A percentile compares a stretch with the other conserved stretches of the same genome.
Evolutionary conservation across 768 basidiomycete species (phyloP).

Genomic region (Lactarius quietus): DNA sequence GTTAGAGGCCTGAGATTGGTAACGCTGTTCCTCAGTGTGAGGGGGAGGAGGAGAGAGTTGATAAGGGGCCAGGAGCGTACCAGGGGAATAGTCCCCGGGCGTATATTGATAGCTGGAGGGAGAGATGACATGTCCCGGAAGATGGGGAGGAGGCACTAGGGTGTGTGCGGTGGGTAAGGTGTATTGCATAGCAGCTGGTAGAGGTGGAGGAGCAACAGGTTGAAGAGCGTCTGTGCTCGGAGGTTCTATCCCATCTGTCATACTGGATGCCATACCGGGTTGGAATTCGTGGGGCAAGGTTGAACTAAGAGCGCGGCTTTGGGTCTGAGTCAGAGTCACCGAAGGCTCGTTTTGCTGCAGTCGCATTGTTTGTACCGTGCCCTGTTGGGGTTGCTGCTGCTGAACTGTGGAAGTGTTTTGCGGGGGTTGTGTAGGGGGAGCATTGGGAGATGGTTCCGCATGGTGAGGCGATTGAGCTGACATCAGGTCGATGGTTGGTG

Average conservation of each 20-base stretch:
- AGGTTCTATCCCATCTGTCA: slow-evolving; percentile 71
- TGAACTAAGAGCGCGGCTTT: too few species aligned
- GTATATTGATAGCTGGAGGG: slow-evolving; percentile 36
- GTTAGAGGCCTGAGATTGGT: slow-evolving; percentile 23
- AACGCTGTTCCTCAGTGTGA: slow-evolving; percentile 16
- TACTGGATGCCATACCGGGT: too few species aligned
- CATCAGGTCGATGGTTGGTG: slow-evolving; percentile 31
- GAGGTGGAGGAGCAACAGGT: slow-evolving; percentile 43
- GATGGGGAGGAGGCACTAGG: slow-evolving; percentile 21
- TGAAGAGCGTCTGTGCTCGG: slow-evolving; percentile 35
- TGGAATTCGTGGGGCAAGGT: too few species aligned
- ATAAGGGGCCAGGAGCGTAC: slow-evolving; percentile 24
- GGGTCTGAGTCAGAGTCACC: slow-evolving; percentile 39
- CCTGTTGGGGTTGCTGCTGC: slow-evolving; percentile 20
- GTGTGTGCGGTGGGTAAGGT: slow-evolving; percentile 32
- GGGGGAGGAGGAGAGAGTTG: slow-evolving; percentile 17
- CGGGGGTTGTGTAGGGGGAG: slow-evolving; percentile 12
- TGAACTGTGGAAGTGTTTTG: slow-evolving; percentile 18
- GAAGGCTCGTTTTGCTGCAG: slow-evolving; percentile 54
- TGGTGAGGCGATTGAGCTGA: slow-evolving; percentile 33
- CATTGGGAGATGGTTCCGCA: slow-evolving; percentile 28
- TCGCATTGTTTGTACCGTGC: slow-evolving; percentile 44
- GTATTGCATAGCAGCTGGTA: slow-evolving; percentile 33
- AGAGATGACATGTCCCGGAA: slow-evolving; percentile 30
- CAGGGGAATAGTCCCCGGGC: slow-evolving; percentile 18